Conservation (phyloP, 164 flowering plant species). For the Annona squamosa region DNA sequence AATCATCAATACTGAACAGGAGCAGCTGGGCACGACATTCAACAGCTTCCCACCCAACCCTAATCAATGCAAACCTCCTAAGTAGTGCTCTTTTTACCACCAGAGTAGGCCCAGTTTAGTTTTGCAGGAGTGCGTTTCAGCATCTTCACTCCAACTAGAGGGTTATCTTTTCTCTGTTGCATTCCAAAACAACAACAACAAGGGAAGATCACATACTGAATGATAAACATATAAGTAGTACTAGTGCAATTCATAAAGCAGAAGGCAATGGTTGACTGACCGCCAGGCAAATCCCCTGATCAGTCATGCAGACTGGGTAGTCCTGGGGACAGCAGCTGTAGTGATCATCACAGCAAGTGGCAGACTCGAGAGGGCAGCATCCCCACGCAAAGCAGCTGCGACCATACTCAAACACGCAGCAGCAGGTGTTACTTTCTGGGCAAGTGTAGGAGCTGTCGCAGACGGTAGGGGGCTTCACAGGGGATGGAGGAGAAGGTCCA, state of each 20-base stretch:
- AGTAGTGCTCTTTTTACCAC: constrained; percentile 24
- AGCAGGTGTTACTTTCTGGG: constrained; percentile 63
- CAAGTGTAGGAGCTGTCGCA: constrained; percentile 67
- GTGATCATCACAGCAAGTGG: constrained; percentile 85
- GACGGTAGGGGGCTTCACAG: constrained; percentile 44
- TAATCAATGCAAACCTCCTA: constrained; percentile 13
- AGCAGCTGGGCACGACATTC: too few relatives aligned
- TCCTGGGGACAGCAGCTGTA: constrained; percentile 91
- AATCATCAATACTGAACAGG: too few relatives aligned
- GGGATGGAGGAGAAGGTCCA: constrained; percentile 83
- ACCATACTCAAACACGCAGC: constrained; percentile 52
- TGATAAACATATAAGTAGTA: background rate
- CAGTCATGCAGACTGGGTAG: constrained; percentile 68
- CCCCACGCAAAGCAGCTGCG: constrained; percentile 74
- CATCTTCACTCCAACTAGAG: constrained; percentile 68
- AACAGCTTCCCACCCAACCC: too few relatives aligned
- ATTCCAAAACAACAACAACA: constrained; percentile 3
- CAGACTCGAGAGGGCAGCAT: constrained; percentile 87
- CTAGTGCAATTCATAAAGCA: background rate
- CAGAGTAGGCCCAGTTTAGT: constrained; percentile 36
- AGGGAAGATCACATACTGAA: background rate
- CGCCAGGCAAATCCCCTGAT: constrained; percentile 60
- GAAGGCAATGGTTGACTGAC: constrained; percentile 19
- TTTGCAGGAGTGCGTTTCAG: constrained; percentile 66
- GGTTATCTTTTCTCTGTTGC: constrained; percentile 75